These are phyloP conservation scores for Chloranthus sessilifolius DNA, from an alignment of 164 flowering plant genomes.

Conservation along the genomic window DNA sequence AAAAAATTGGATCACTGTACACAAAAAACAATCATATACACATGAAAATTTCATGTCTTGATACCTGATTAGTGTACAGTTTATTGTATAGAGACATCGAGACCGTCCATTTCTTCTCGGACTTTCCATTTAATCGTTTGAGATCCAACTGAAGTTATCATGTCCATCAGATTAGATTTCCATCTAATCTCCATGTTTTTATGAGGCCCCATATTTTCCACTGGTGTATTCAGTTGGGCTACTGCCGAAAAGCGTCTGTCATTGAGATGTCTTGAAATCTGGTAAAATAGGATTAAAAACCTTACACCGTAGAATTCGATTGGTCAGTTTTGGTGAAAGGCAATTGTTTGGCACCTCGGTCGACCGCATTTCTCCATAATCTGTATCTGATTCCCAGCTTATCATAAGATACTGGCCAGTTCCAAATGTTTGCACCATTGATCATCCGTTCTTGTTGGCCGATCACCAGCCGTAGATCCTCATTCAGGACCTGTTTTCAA, in stretches of 20 bases:
- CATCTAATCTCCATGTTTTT: no score
- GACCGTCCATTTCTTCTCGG: no score
- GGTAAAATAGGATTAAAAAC: no score
- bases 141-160: no score
- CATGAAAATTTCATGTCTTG: constrained; percentile 19
- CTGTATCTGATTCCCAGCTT: constrained; percentile 90
- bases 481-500: constrained; percentile 87
- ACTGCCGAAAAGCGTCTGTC: no score
- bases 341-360: constrained; percentile 44
- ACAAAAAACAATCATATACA: constrained; percentile 22
- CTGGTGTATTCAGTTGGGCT: no score
- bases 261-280: no score
- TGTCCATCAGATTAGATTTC: no score
- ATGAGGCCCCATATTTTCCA: no score
- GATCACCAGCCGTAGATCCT: constrained; percentile 72
- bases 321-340: constrained; percentile 42
- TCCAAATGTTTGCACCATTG: constrained; percentile 83
- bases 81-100: constrained; percentile 3
- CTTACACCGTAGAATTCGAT: no score
- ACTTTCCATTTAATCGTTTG: no score
- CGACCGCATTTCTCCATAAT: constrained; percentile 81
- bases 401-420: constrained; percentile 75
- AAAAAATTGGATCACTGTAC: no score
- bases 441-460: constrained; percentile 90
- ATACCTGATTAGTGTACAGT: constrained; percentile 7